phyloP scores from a whole-genome alignment of 306 rosid genomes.

The Abrus pulchellus region DNA sequence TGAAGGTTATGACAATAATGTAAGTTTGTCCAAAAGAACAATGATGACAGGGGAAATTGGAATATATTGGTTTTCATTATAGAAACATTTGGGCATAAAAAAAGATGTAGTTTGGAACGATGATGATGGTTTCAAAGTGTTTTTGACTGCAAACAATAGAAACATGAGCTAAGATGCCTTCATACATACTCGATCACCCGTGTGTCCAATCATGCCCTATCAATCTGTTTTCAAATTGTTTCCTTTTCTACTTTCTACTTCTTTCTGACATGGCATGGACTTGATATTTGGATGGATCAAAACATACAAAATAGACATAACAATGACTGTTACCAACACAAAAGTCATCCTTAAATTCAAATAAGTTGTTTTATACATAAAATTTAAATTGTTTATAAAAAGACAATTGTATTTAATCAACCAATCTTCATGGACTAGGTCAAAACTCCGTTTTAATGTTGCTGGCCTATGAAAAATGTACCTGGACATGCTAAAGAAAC shows the following conservation, averaged over 20 bases:
- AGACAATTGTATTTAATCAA: too few species aligned
- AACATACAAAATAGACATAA: not conserved
- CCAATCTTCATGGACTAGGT: too few species aligned
- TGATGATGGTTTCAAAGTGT: conserved; percentile 26
- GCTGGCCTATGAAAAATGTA: too few species aligned
- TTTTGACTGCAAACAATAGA: conserved; percentile 52
- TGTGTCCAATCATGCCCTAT: conserved; percentile 59
- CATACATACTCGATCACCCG: conserved; percentile 47
- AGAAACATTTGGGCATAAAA: conserved; percentile 30
- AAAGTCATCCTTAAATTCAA: not conserved
- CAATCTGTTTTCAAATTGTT: conserved; percentile 45
- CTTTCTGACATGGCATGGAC: conserved; percentile 16
- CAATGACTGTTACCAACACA: not conserved
- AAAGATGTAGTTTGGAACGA: conserved; percentile 36
- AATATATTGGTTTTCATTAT: conserved; percentile 36
- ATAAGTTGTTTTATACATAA: not conserved
- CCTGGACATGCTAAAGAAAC: too few species aligned
- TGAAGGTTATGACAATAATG: conserved; percentile 30
- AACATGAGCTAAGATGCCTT: conserved; percentile 45
- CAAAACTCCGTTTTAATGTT: too few species aligned
- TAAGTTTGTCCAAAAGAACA: conserved; percentile 21
- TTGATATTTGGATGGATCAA: conserved; percentile 30
- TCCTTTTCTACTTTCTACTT: conserved; percentile 19
- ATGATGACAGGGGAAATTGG: conserved; percentile 40
- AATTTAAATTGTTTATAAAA: not conserved